phyloP scores from a whole-genome alignment of 1,284 basidiomycete species.

The Uromyces viciae-fabae region DNA sequence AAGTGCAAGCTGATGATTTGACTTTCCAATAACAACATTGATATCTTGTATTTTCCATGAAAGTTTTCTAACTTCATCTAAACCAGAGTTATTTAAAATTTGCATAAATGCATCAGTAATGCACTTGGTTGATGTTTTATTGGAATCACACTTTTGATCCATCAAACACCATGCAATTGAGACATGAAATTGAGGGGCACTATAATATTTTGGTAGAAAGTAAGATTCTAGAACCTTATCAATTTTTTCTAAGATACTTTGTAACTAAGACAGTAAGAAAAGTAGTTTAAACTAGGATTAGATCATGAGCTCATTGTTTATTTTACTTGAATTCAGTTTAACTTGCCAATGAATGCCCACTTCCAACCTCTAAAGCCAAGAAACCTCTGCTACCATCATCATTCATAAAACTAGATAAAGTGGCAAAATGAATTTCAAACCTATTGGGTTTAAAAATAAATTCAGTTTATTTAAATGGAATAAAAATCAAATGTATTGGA shows the following conservation, averaged over 20 bases:
- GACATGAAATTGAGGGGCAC: constrained; percentile 6
- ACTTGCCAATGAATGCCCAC: constrained; percentile 26
- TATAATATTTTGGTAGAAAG: background rate
- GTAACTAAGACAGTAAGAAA: background rate
- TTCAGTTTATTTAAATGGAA: background rate
- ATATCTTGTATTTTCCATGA: background rate
- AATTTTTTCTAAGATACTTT: background rate
- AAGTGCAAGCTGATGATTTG: background rate
- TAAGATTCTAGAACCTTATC: background rate
- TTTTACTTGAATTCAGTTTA: background rate
- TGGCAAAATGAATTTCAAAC: constrained; percentile 23
- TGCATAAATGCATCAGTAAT: background rate
- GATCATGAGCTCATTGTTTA: background rate
- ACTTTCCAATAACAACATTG: constrained; percentile 10
- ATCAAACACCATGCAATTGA: constrained; percentile 15
- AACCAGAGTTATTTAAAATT: background rate
- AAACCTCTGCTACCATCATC: constrained; percentile 13
- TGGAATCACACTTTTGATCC: background rate
- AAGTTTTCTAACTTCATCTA: background rate
- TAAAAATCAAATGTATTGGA: background rate
- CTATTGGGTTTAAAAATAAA: background rate
- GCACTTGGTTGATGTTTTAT: no score
- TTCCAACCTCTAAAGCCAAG: constrained; percentile 29
- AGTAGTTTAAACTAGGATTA: no score
- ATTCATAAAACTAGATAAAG: constrained; percentile 9